Conservation (phyloP, 805 yeast genomes). For the Wickerhamiella parazyma region DNA sequence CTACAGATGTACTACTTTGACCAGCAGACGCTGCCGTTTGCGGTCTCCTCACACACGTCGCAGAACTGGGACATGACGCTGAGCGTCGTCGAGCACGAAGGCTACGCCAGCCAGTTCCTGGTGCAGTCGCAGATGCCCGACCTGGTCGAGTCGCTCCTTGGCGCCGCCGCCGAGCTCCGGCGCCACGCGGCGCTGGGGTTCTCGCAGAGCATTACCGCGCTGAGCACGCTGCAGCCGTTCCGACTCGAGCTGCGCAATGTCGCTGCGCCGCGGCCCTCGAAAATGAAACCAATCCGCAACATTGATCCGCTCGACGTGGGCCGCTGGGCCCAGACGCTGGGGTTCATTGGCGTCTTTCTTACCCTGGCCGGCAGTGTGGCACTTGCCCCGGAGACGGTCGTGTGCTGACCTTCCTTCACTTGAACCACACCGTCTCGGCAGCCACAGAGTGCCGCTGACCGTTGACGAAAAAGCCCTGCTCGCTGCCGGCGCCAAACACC, state of each 20-base stretch:
- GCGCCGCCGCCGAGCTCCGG: not conserved
- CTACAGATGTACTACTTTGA: constrained; percentile 3
- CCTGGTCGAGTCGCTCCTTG: constrained; percentile 4
- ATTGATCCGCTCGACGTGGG: constrained; percentile 19
- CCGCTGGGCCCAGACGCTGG: constrained; percentile 7
- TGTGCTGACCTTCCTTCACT: not conserved
- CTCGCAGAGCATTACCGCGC: not conserved
- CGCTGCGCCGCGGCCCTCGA: not conserved
- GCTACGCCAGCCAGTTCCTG: constrained; percentile 12
- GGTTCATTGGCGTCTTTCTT: not conserved
- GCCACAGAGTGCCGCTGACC: constrained; percentile 22
- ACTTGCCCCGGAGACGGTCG: not conserved
- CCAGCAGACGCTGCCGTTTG: constrained; percentile 5
- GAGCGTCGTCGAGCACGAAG: constrained; percentile 13
- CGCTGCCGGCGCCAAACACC: constrained; percentile 24
- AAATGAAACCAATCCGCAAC: constrained; percentile 16
- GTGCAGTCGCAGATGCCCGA: constrained; percentile 10
- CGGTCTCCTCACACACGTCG: not conserved
- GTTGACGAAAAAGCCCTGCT: constrained; percentile 22
- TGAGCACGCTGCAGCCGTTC: not conserved
- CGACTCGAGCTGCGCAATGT: not conserved
- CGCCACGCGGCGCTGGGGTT: not conserved
- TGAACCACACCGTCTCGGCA: constrained; percentile 17
- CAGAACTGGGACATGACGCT: constrained; percentile 15
- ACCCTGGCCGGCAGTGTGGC: constrained; percentile 7